Conservation (phyloP, 306 rosid species). For the Clitoria ternatea region DNA sequence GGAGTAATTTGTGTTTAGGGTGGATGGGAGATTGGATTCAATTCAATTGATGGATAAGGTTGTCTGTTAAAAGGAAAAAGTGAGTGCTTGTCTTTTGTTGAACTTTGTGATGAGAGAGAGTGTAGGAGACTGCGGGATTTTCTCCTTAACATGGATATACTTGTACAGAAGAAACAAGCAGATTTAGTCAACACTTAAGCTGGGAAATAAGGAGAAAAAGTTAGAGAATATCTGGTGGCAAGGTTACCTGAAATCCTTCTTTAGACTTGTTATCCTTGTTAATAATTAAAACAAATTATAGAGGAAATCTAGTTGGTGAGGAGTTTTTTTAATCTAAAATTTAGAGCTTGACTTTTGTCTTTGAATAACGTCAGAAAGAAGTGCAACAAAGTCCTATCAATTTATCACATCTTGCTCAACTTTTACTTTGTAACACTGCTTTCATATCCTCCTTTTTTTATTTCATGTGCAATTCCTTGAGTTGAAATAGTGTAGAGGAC, state of each 20-base stretch:
- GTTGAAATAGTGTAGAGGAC: constrained; percentile 83
- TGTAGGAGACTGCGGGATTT: neutral
- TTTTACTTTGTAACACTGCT: neutral
- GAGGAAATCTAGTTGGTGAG: constrained; percentile 1
- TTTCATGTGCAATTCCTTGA: constrained; percentile 59
- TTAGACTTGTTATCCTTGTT: constrained; percentile 13
- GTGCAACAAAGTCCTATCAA: neutral
- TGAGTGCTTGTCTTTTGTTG: neutral
- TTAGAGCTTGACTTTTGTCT: neutral
- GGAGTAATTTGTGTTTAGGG: neutral
- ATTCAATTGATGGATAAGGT: constrained; percentile 11
- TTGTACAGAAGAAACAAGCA: constrained; percentile 3
- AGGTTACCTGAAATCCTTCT: neutral
- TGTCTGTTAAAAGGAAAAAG: constrained; percentile 4
- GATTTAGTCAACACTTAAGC: neutral
- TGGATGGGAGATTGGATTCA: neutral
- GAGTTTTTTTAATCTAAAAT: neutral
- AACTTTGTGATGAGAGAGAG: neutral
- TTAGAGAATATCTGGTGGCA: neutral
- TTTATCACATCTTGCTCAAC: neutral
- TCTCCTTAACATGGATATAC: constrained; percentile 8
- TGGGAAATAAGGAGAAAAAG: constrained; percentile 6
- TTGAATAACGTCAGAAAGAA: constrained; percentile 11
- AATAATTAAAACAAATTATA: constrained; percentile 3
- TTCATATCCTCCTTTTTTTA: neutral